Evolutionary conservation across 805 yeast species (phyloP).

Genomic region (Ogataea pilisensis): DNA sequence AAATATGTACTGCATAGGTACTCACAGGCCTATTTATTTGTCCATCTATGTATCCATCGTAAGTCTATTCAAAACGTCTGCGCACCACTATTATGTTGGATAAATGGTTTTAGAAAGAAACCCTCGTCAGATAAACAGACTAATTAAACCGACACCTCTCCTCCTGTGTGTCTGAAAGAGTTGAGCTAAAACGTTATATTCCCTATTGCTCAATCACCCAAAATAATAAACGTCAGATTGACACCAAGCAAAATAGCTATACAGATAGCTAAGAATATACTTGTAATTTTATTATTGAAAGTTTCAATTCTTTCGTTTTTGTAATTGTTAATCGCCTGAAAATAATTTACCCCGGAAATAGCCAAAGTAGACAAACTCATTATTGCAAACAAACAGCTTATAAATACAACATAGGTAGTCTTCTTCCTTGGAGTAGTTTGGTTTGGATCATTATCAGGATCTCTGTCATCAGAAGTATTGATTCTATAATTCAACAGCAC

Average conservation of each 20-base stretch:
- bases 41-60: background rate
- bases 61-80: background rate
- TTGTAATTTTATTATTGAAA: slow-evolving; percentile 32
- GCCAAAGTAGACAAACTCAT: slow-evolving; percentile 37
- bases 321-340: slow-evolving; percentile 41
- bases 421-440: slow-evolving; percentile 5
- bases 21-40: no score
- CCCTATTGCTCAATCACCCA: slow-evolving; percentile 2
- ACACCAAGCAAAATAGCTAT: slow-evolving; percentile 35
- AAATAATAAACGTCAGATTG: slow-evolving; percentile 28
- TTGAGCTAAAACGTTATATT: background rate
- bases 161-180: background rate
- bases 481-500: slow-evolving; percentile 42
- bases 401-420: slow-evolving; percentile 25
- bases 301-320: slow-evolving; percentile 39
- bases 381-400: slow-evolving; percentile 35
- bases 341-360: slow-evolving; percentile 39
- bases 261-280: slow-evolving; percentile 31
- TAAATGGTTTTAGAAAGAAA: no score
- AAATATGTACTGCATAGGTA: no score
- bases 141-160: background rate
- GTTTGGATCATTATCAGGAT: slow-evolving; percentile 3
- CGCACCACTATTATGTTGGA: no score
- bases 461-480: slow-evolving; percentile 27
- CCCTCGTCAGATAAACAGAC: no score